These are phyloP conservation scores for Solanum rostratum DNA, from an alignment of 257 asterid species.

Conservation along the genomic window DNA sequence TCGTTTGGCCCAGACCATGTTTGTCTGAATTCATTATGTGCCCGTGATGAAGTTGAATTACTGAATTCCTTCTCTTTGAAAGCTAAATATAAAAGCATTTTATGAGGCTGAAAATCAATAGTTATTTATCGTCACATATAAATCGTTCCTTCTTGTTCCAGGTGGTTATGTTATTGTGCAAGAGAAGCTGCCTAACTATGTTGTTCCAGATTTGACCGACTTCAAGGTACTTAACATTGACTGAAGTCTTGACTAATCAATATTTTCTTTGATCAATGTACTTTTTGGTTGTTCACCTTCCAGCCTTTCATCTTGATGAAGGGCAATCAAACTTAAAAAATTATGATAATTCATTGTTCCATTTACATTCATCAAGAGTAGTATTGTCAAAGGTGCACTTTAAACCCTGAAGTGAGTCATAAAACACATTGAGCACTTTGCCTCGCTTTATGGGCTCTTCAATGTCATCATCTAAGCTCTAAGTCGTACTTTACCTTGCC, in stretches of 20 bases:
- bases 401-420: background rate
- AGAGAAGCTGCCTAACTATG: conserved; percentile 74
- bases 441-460: background rate
- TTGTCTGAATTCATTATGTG: background rate
- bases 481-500: background rate
- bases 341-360: background rate
- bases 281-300: background rate
- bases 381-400: background rate
- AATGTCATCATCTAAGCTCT: background rate
- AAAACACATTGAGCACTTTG: background rate
- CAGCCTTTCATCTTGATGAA: background rate
- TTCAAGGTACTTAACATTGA: conserved; percentile 47
- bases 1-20: background rate
- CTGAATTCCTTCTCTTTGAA: background rate
- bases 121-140: background rate
- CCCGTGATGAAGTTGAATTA: background rate
- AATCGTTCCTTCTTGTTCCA: conserved; percentile 10
- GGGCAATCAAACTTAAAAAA: background rate
- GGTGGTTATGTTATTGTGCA: conserved; percentile 72
- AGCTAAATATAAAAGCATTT: background rate
- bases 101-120: background rate
- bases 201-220: conserved; percentile 69
- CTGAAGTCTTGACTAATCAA: background rate
- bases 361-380: background rate
- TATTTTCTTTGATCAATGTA: background rate